Evolutionary conservation across 2,329 filamentous ascomycete species (phyloP).

Genomic region (Fusarium citri): DNA sequence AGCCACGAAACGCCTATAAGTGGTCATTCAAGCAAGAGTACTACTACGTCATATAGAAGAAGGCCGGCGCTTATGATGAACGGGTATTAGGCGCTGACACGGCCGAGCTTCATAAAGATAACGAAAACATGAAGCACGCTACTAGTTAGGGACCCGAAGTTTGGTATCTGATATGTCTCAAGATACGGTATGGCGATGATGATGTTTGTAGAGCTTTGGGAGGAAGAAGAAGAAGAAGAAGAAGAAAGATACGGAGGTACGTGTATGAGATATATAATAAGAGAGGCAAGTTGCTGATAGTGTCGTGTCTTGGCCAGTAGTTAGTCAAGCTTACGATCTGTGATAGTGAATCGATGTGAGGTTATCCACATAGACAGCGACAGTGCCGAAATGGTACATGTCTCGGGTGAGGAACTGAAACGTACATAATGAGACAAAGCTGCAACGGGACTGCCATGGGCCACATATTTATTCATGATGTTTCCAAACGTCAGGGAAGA

Average conservation of each 20-base stretch:
- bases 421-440: constrained; percentile 28
- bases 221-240: background rate
- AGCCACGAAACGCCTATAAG: background rate
- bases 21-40: background rate
- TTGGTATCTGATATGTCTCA: constrained; percentile 5
- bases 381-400: constrained; percentile 25
- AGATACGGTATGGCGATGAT: constrained; percentile 9
- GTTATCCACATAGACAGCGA: background rate
- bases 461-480: constrained; percentile 3
- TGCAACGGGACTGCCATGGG: constrained; percentile 18
- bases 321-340: background rate
- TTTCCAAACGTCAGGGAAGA: constrained; percentile 2
- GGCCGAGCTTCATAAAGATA: constrained; percentile 17
- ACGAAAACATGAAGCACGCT: constrained; percentile 20
- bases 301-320: background rate
- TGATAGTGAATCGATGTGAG: background rate
- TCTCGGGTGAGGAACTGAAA: constrained; percentile 33
- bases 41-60: constrained; percentile 23
- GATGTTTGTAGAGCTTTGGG: background rate
- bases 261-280: background rate
- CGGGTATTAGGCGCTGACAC: constrained; percentile 19
- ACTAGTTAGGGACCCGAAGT: constrained; percentile 11
- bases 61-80: constrained; percentile 7
- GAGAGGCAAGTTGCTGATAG: background rate
- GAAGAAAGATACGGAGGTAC: background rate